These are phyloP conservation scores for Hyaloscypha hepaticicola DNA, from an alignment of 495 filamentous ascomycete genomes.

Conservation along the genomic window DNA sequence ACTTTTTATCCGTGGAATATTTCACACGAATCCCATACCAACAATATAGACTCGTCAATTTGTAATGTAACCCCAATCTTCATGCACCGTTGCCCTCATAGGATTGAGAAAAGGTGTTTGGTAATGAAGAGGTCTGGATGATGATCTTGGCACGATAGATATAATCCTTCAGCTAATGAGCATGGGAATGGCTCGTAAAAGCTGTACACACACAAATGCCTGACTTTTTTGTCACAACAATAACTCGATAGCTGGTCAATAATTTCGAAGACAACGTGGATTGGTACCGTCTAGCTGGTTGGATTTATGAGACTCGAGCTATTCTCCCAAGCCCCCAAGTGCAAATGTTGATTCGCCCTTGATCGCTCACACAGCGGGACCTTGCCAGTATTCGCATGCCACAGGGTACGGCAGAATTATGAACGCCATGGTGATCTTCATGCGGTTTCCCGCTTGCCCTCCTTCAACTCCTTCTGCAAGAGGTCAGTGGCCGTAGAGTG, in stretches of 20 bases:
- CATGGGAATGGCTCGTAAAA: constrained; percentile 68
- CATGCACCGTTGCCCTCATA: constrained; percentile 76
- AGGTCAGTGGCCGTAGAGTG: constrained; percentile 43
- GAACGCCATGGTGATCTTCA: constrained; percentile 48
- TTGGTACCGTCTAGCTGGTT: constrained; percentile 22
- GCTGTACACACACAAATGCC: constrained; percentile 99
- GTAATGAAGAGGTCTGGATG: constrained; percentile 71
- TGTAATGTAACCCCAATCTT: constrained; percentile 76
- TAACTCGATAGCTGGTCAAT: neutral
- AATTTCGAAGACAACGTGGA: constrained; percentile 8
- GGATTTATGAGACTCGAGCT: constrained; percentile 29
- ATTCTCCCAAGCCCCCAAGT: constrained; percentile 18
- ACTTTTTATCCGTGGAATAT: no score
- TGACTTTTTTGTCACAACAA: constrained; percentile 25
- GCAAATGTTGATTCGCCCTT: constrained; percentile 16
- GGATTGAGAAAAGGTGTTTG: constrained; percentile 72
- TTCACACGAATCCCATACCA: no score
- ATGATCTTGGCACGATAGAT: constrained; percentile 89
- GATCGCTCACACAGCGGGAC: constrained; percentile 22
- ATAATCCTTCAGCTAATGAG: constrained; percentile 89
- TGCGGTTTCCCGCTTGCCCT: constrained; percentile 91
- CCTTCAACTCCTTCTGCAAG: constrained; percentile 91
- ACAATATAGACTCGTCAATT: no score
- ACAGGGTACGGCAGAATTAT: neutral
- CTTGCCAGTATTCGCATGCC: constrained; percentile 21